phyloP scores from a whole-genome alignment of 768 basidiomycete species.

The Termitomyces sp. region DNA sequence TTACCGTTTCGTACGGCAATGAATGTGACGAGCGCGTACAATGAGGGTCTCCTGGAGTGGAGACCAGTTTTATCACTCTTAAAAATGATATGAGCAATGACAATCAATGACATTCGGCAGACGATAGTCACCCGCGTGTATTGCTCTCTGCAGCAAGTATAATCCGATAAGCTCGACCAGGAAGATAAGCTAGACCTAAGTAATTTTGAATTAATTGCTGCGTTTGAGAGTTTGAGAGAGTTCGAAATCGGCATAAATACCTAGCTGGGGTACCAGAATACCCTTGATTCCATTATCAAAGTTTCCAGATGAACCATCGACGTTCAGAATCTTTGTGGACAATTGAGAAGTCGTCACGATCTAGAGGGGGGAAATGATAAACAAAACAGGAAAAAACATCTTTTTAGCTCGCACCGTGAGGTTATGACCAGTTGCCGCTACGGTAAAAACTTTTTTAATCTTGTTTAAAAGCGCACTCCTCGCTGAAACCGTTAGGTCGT shows the following conservation, averaged over 20 bases:
- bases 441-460: constrained; percentile 48
- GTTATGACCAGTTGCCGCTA: constrained; percentile 38
- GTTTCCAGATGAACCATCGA: constrained; percentile 58
- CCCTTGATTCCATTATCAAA: constrained; percentile 61
- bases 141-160: constrained; percentile 28
- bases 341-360: constrained; percentile 61
- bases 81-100: neutral
- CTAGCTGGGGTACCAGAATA: constrained; percentile 61
- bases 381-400: neutral
- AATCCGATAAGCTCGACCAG: constrained; percentile 31
- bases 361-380: constrained; percentile 9
- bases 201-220: neutral
- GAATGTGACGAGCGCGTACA: constrained; percentile 7
- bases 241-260: constrained; percentile 24
- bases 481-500: constrained; percentile 29
- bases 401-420: constrained; percentile 36
- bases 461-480: constrained; percentile 41
- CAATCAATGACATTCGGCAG: neutral
- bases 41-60: constrained; percentile 24
- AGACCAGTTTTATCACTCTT: constrained; percentile 25
- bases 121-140: constrained; percentile 27
- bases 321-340: constrained; percentile 58
- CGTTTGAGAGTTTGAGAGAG: constrained; percentile 5
- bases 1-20: constrained; percentile 14
- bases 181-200: constrained; percentile 33